These are phyloP conservation scores for Calonectria ilicicola DNA, from an alignment of 2,329 filamentous ascomycete genomes.

Conservation along the genomic window DNA sequence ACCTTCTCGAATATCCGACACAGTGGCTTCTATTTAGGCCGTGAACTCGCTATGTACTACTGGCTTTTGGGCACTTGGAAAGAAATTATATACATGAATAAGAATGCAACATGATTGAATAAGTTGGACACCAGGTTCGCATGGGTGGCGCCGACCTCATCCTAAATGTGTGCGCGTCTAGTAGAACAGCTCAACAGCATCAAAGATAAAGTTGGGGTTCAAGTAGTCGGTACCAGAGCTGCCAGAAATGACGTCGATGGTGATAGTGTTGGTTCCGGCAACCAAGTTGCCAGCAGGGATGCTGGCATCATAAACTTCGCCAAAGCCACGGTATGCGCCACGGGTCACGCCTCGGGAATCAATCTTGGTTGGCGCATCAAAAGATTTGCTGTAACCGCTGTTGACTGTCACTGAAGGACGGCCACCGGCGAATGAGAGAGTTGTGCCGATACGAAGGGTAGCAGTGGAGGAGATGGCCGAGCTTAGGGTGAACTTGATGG, in stretches of 20 bases:
- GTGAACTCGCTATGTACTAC: background rate
- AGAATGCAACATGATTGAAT: background rate
- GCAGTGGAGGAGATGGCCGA: constrained; percentile 62
- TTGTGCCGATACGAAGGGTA: constrained; percentile 74
- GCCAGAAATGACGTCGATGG: constrained; percentile 69
- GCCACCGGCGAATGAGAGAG: constrained; percentile 70
- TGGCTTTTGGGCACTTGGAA: constrained; percentile 13
- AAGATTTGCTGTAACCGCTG: constrained; percentile 58
- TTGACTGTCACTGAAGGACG: constrained; percentile 71
- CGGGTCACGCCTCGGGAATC: constrained; percentile 74
- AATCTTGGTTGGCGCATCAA: constrained; percentile 69
- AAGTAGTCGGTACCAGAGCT: constrained; percentile 67
- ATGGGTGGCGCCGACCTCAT: background rate
- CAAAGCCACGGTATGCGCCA: constrained; percentile 72
- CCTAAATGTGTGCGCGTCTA: constrained; percentile 1
- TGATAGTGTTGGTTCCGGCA: constrained; percentile 73
- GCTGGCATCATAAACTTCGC: constrained; percentile 73
- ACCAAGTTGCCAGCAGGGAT: constrained; percentile 70
- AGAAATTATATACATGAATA: constrained; percentile 36
- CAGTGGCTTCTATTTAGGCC: background rate
- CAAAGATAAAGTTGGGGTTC: constrained; percentile 64
- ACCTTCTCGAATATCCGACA: no score
- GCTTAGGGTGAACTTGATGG: constrained; percentile 69
- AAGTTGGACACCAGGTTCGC: background rate
- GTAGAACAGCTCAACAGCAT: constrained; percentile 43